phyloP scores from a whole-genome alignment of 176 grass and related monocot species.

The Elymus sibiricus region DNA sequence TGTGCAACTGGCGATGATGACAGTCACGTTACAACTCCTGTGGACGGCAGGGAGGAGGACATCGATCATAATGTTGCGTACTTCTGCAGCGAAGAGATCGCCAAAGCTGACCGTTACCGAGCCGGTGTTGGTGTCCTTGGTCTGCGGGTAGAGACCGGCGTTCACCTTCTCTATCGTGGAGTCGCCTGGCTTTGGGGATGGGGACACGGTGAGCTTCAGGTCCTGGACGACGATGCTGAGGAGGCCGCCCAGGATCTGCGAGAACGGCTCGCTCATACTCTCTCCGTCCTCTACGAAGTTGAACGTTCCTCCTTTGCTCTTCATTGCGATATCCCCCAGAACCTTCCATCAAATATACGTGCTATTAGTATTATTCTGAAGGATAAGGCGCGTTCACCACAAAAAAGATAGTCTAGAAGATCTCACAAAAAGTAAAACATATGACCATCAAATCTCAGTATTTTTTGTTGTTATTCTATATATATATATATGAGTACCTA shows the following conservation, averaged over 20 bases:
- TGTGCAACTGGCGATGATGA: neutral
- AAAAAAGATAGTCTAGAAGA: too few relatives aligned
- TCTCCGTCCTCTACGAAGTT: neutral
- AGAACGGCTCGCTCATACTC: slow-evolving; percentile 13
- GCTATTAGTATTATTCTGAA: too few relatives aligned
- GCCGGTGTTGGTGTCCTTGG: neutral
- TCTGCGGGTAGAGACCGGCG: slow-evolving; percentile 18
- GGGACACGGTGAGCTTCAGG: slow-evolving; percentile 30
- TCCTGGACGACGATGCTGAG: slow-evolving; percentile 22
- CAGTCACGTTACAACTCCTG: neutral
- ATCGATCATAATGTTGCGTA: slow-evolving; percentile 22
- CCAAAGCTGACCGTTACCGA: slow-evolving; percentile 31
- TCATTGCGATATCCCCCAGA: slow-evolving; percentile 15
- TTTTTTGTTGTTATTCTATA: too few relatives aligned
- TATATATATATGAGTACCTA: too few relatives aligned
- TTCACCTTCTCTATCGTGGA: slow-evolving; percentile 22
- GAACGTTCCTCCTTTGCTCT: slow-evolving; percentile 33
- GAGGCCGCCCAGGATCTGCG: slow-evolving; percentile 32
- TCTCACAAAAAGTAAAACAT: too few relatives aligned
- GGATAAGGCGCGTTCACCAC: too few relatives aligned
- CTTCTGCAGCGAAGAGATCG: slow-evolving; percentile 3
- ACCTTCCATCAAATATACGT: slow-evolving; percentile 5
- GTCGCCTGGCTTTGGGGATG: neutral
- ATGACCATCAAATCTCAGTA: too few relatives aligned
- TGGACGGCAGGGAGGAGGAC: neutral